Evolutionary conservation across 2,329 filamentous ascomycete species (phyloP).

Genomic region (Exophiala lecanii-corni): DNA sequence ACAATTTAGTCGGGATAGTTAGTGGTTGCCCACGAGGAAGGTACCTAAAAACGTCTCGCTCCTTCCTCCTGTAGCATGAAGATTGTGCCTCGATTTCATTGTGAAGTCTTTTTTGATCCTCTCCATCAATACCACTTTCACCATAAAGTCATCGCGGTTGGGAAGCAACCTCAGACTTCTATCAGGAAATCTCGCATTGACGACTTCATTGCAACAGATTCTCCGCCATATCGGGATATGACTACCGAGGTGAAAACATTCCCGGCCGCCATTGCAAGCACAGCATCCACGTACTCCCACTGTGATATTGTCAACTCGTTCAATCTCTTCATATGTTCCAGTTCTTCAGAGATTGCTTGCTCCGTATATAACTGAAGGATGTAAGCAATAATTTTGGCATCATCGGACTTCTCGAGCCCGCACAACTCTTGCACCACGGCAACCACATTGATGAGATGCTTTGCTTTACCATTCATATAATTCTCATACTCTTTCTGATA

Average conservation of each 20-base stretch:
- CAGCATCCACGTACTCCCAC: background rate
- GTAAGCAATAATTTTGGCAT: background rate
- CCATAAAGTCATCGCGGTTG: no score
- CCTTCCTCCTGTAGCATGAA: no score
- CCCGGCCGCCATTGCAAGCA: background rate
- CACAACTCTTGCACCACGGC: background rate
- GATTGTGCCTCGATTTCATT: no score
- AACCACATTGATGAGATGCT: conserved; percentile 1
- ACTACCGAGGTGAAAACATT: background rate
- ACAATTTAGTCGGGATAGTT: no score
- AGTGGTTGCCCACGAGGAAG: no score
- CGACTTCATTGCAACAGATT: no score
- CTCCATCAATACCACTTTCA: no score
- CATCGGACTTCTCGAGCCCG: background rate
- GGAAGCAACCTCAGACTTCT: no score
- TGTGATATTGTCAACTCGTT: background rate
- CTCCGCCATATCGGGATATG: background rate
- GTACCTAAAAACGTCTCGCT: no score
- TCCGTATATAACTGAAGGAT: background rate
- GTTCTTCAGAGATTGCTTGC: background rate
- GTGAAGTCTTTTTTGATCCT: no score
- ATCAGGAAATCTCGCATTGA: no score
- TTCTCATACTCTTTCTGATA: background rate
- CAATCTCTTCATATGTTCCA: background rate
- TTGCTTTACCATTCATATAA: background rate